Evolutionary conservation across 2,329 filamentous ascomycete species (phyloP).

Genomic region (Emmonsiellopsis sp.): DNA sequence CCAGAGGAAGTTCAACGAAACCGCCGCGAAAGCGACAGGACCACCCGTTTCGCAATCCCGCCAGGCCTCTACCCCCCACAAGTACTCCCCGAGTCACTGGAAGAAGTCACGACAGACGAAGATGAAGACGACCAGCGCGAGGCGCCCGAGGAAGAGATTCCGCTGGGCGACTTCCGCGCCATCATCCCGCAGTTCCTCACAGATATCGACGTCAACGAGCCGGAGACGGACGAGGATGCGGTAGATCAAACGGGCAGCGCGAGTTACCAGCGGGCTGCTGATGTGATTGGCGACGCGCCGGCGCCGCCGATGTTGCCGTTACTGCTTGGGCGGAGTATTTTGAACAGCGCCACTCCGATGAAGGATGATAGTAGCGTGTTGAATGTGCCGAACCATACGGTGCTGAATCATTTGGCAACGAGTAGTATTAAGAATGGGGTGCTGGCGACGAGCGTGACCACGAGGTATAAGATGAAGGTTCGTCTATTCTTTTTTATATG

Average conservation of each 20-base stretch:
- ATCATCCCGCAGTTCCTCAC: constrained; percentile 75
- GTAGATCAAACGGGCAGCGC: constrained; percentile 46
- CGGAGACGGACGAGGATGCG: constrained; percentile 61
- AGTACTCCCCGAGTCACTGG: constrained; percentile 27
- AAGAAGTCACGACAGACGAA: constrained; percentile 13
- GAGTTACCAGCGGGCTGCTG: constrained; percentile 62
- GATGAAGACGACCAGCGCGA: constrained; percentile 38
- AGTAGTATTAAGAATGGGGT: constrained; percentile 98
- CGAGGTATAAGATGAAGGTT: constrained; percentile 86
- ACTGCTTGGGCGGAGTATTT: constrained; percentile 86
- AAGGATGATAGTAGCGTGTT: constrained; percentile 98
- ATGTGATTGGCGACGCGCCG: constrained; percentile 68
- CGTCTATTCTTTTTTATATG: constrained; percentile 6
- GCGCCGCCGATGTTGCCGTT: constrained; percentile 77
- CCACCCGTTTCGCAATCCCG: constrained; percentile 24
- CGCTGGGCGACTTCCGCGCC: constrained; percentile 54
- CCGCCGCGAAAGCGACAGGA: constrained; percentile 26
- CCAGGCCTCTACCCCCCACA: constrained; percentile 36
- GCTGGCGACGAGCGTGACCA: constrained; percentile 89
- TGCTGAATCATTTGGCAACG: constrained; percentile 90
- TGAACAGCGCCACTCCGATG: constrained; percentile 83
- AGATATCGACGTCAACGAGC: constrained; percentile 54
- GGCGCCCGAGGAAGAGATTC: constrained; percentile 46
- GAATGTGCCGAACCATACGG: constrained; percentile 93
- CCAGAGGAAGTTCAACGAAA: constrained; percentile 47